Base-by-base conservation (phyloP, 371 early-diverging fungal genomes). In the Syncephalastrum monosporum region DNA sequence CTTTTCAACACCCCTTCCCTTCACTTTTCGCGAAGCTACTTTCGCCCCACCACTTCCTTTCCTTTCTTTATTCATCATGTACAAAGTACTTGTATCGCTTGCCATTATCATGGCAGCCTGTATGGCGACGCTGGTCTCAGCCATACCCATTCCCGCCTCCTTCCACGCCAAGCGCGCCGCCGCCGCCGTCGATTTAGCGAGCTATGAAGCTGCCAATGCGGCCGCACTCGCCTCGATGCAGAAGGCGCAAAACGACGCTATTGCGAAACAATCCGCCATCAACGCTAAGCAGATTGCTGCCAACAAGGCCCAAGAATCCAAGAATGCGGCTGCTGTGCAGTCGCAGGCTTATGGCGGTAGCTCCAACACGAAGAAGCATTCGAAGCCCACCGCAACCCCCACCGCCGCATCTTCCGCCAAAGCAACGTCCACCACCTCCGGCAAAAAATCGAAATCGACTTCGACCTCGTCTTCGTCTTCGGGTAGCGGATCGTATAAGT, bases 101-200 rank as follows among this genome's bases (percentile, higher is more conserved):
- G 57, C 53, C 44, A 23, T 60, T 47, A 38, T 60, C 23, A 41
- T 56, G 56, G 65, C 65, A 46, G 45, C 60, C 50, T 54, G 53
- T 41, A 27, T 60, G 56, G 49, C 50, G 14, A 56, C 59, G 57
- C 53, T 60, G 45, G 58, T 60, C 13, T 50, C 19, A n/a, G 61
- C 63, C 48, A 48, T 50, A 41, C 60, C 61, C 57, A 42, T 63
- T 49, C 58, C 63, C 33, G 63, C 57, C 44, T 57, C 58, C 24
- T 56, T 57, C 21, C 51, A 33, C 47, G 47, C 19, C 38, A 23
- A 45, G 46, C 17, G 29, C 52, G 19, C 23, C 14, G 27, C 51
- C 27, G 38, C 51, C 25, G 51, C 27, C 16, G 15, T 38, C 29
- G 17, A 24, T 29, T 51, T 38, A 15, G 15, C 51, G 16, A 17